phyloP scores from a whole-genome alignment of 2,329 filamentous ascomycete species.

The Penicillium sp. region DNA sequence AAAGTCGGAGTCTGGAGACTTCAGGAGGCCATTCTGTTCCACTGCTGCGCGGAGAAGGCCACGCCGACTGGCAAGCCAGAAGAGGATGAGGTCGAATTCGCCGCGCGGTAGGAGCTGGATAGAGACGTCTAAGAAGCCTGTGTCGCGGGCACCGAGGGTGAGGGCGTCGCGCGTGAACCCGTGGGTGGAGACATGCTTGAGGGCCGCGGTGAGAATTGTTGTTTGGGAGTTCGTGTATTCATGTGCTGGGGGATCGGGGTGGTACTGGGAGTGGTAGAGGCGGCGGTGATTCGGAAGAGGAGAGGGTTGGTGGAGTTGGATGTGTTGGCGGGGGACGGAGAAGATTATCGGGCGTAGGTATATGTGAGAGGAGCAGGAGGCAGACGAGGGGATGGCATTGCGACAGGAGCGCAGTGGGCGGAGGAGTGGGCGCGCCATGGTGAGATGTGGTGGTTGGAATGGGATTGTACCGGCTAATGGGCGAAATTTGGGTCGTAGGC shows the following conservation, averaged over 20 bases:
- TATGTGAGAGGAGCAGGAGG: neutral
- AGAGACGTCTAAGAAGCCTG: slow-evolving; percentile 85
- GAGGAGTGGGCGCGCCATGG: slow-evolving; percentile 19
- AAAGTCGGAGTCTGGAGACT: slow-evolving; percentile 27
- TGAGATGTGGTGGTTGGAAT: slow-evolving; percentile 1
- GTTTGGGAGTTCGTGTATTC: slow-evolving; percentile 71
- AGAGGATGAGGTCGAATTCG: slow-evolving; percentile 75
- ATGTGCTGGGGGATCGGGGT: slow-evolving; percentile 58
- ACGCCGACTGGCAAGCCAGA: slow-evolving; percentile 48
- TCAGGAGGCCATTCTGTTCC: slow-evolving; percentile 35
- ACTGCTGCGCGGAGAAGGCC: slow-evolving; percentile 43
- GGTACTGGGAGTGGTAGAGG: slow-evolving; percentile 75
- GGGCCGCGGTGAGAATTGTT: slow-evolving; percentile 79
- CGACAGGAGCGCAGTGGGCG: slow-evolving; percentile 12
- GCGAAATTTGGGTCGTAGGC: slow-evolving; percentile 12
- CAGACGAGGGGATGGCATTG: neutral
- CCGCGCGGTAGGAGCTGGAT: slow-evolving; percentile 80
- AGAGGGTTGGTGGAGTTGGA: slow-evolving; percentile 7
- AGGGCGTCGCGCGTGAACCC: slow-evolving; percentile 82
- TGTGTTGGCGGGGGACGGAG: slow-evolving; percentile 2
- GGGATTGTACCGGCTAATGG: slow-evolving; percentile 13
- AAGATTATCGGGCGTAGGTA: slow-evolving; percentile 7
- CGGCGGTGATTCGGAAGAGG: slow-evolving; percentile 58
- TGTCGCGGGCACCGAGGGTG: slow-evolving; percentile 77
- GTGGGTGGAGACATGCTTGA: slow-evolving; percentile 75